These are phyloP conservation scores for Cladosporium sp. DNA, from an alignment of 2,329 filamentous ascomycete genomes.

Conservation along the genomic window DNA sequence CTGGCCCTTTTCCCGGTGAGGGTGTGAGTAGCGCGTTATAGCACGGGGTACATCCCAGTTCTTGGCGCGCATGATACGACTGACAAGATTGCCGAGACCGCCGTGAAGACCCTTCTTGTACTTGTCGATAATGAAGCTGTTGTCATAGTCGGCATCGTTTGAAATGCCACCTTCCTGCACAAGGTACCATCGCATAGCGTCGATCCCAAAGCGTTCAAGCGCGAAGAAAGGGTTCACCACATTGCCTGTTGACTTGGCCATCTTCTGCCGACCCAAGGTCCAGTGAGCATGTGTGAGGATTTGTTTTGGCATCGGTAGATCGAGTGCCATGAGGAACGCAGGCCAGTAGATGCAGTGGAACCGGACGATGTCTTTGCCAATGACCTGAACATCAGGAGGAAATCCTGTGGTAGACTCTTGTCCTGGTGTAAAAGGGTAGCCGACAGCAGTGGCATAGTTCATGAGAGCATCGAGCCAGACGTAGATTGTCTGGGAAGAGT, in stretches of 20 bases:
- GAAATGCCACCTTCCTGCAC: conserved; percentile 74
- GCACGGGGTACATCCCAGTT: conserved; percentile 58
- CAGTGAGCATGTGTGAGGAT: conserved; percentile 92
- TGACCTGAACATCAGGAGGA: conserved; percentile 88
- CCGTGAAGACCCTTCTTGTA: conserved; percentile 79
- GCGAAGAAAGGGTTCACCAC: conserved; percentile 94
- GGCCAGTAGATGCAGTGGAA: conserved; percentile 99
- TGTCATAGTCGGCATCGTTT: conserved; percentile 83
- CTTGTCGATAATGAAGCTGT: conserved; percentile 68
- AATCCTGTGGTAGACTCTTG: conserved; percentile 66
- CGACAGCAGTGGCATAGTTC: conserved; percentile 87
- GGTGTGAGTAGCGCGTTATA: conserved; percentile 32
- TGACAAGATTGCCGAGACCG: conserved; percentile 77
- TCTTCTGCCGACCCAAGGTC: conserved; percentile 88
- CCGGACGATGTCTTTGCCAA: conserved; percentile 94
- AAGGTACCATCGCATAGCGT: conserved; percentile 87
- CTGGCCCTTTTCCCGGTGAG: conserved; percentile 15
- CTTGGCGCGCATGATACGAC: conserved; percentile 59
- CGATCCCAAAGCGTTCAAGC: conserved; percentile 82
- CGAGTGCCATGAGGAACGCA: conserved; percentile 86
- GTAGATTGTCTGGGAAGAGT: conserved; percentile 86
- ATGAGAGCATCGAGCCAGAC: conserved; percentile 97
- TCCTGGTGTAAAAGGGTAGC: conserved; percentile 77
- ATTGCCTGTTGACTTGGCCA: conserved; percentile 95
- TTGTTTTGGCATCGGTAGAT: conserved; percentile 73